Evolutionary conservation across 768 basidiomycete species (phyloP), one percentile per base, ranked within the genome.

Genomic region (Ramaria rubella): DNA sequence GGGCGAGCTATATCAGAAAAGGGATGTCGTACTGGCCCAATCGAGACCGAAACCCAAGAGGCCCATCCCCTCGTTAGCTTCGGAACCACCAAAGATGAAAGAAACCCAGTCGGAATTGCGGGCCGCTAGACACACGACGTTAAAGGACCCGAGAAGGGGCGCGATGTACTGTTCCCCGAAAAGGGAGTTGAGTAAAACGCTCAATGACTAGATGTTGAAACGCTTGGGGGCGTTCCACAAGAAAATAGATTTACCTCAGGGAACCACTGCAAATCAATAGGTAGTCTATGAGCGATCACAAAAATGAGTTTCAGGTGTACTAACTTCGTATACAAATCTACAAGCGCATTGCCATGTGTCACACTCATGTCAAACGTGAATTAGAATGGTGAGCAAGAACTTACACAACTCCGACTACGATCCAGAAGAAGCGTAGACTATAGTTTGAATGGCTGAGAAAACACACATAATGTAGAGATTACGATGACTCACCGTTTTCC

Each of bases 351-450:
- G 12, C 30, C 7, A 51, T 48, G 23, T 26, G 9, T 21, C 14
- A 27, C 14, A 27, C 21, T 9, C 11, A 11, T 38, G 11, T 38
- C 36, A 11, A 15, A 5, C 9, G 49, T 8, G 3, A 51, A 14
- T 23, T 15, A 27, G 33, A 51, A 29, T n/a, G n/a, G n/a, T n/a
- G n/a, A n/a, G n/a, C n/a, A n/a, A n/a, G 24, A 7, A 19, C 52
- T 53, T 53, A 53, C 52, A 53, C 52, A 11, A 42, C 31, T 34
- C 21, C 30, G 31, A 53, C 52, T 2, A 53, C 52, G 23, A 40
- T 53, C 52, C 52, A 53, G 52, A 53, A 53, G 36, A 53, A 53
- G 8, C 52, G 52, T 42, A 53, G 23, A 38, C 52, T 53, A 23
- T 24, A 24, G n/a, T n/a, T 50, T 17, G 30, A 51, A 14, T 21